Base-by-base conservation (phyloP, 495 filamentous ascomycete species). In the Aspergillus hancockii region DNA sequence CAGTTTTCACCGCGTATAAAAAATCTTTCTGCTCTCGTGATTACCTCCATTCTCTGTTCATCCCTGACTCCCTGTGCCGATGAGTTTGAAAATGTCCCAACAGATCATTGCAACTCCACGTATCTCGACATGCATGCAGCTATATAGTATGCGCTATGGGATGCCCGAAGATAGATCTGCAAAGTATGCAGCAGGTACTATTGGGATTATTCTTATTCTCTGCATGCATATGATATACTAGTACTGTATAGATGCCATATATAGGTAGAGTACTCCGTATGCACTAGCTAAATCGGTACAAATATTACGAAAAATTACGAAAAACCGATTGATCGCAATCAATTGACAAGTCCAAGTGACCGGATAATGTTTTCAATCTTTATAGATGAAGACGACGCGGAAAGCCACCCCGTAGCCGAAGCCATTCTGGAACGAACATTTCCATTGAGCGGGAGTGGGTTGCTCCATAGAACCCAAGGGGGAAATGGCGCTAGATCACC, bases 401-500 rank as follows among this genome's bases (percentile, higher is more conserved):
- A 28, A 28, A 28, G 36, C 3, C 16, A 40, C 12, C 36, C 16
- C 14, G 7, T 2, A 8, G 18, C 7, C 8, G 14, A 14, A 14
- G 41, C 19, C 9, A 18, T 19, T 45, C n/a, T 45, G 19, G 41
- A 45, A 45, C 9, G 19, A 21, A 21, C 5, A 45, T 3, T 36
- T 16, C 19, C 8, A 47, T 23, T 41, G 38, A 47, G 21, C 0
- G 4, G 19, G 52, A 45, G 34, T 12, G 34, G 34, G 18, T 46
- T 31, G n/a, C 23, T 14, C 25, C 45, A 36, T 31, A 49, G 55
- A 58, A 49, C n/a, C 22, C 55, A 52, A 34, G n/a, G 21, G 13
- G 21, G 16, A 45, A 34, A 52, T 13, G 38, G 30, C 31, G 22
- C 55, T 38, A 47, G 43, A 43, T 52, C 40, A 60, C 43, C 54